Evolutionary conservation across 441 rosid genomes (phyloP).

Genomic region (Melastoma candidum): DNA sequence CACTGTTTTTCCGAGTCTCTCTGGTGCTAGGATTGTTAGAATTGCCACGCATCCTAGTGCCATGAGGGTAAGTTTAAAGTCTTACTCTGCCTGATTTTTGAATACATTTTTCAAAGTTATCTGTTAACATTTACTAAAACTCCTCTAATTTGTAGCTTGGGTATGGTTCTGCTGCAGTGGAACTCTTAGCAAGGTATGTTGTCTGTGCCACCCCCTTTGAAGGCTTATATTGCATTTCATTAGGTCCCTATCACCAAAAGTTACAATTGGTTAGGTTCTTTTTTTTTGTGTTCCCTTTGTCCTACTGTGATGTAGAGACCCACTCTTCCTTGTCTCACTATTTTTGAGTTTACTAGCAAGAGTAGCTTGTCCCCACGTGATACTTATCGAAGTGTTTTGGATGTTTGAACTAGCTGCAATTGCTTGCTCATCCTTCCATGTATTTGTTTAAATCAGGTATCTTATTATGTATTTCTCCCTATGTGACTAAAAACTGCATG

Average conservation of each 20-base stretch:
- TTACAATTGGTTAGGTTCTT: too few species aligned
- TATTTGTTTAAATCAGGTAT: too few species aligned
- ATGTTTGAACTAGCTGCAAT: too few species aligned
- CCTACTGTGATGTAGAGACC: too few species aligned
- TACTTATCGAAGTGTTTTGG: too few species aligned
- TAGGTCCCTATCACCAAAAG: too few species aligned
- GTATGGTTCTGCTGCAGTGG: slow-evolving; percentile 93
- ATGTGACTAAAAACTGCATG: background rate
- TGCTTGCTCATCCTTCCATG: too few species aligned
- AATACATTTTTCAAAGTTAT: slow-evolving; percentile 5
- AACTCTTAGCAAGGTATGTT: slow-evolving; percentile 64
- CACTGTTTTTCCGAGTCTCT: slow-evolving; percentile 74
- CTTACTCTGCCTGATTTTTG: slow-evolving; percentile 5
- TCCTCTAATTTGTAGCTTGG: slow-evolving; percentile 61
- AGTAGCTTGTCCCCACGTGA: too few species aligned
- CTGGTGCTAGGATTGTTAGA: slow-evolving; percentile 96
- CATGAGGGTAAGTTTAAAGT: slow-evolving; percentile 57
- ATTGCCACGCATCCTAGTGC: slow-evolving; percentile 98
- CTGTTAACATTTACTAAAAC: background rate
- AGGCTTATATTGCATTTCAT: slow-evolving; percentile 4
- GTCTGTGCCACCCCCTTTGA: background rate
- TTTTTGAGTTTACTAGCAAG: too few species aligned
- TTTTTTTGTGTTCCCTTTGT: too few species aligned
- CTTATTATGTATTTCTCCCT: too few species aligned
- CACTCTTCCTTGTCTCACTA: too few species aligned